Percentiles rank a stretch among this genome's conserved stretches.
Conservation (phyloP, 2,329 filamentous ascomycete genomes). For the Penicillium sp. region DNA sequence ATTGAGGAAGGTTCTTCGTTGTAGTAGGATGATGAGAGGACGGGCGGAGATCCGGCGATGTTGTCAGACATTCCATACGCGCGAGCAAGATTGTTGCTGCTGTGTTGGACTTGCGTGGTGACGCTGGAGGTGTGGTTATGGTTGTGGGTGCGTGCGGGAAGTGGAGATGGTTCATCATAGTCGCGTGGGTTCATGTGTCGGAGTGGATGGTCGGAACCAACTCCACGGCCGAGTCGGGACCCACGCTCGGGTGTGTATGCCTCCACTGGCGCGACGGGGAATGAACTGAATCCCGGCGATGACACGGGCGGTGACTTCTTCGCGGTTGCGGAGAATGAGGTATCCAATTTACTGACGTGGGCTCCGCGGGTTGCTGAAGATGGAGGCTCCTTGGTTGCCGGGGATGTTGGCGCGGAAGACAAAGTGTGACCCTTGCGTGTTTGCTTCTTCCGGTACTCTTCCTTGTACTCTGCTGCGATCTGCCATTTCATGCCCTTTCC, state of each 20-base stretch:
- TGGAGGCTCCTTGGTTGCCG: slow-evolving; percentile 46
- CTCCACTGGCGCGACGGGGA: slow-evolving; percentile 45
- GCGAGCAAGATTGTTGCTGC: slow-evolving; percentile 32
- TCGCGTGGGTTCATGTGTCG: slow-evolving; percentile 36
- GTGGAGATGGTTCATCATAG: slow-evolving; percentile 47
- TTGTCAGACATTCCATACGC: slow-evolving; percentile 45
- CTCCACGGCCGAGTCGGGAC: slow-evolving; percentile 37
- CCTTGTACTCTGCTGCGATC: slow-evolving; percentile 78
- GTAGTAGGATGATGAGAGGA: slow-evolving; percentile 52
- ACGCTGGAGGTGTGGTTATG: slow-evolving; percentile 28
- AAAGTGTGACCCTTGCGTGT: slow-evolving; percentile 44
- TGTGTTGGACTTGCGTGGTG: slow-evolving; percentile 21
- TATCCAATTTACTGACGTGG: slow-evolving; percentile 38
- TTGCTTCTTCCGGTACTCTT: slow-evolving; percentile 80
- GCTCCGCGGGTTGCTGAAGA: slow-evolving; percentile 35
- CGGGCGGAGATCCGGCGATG: slow-evolving; percentile 46
- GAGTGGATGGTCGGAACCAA: slow-evolving; percentile 31
- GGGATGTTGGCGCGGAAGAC: slow-evolving; percentile 50
- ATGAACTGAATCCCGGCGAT: slow-evolving; percentile 44
- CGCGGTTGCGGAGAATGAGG: slow-evolving; percentile 40
- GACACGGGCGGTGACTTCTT: slow-evolving; percentile 43
- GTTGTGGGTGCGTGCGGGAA: slow-evolving; percentile 38
- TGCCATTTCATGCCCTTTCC: slow-evolving; percentile 99
- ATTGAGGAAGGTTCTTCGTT: slow-evolving; percentile 50
- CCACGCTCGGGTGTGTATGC: slow-evolving; percentile 52